phyloP scores from a whole-genome alignment of 768 basidiomycete genomes.

The Krasilnikovozyma curviuscula region DNA sequence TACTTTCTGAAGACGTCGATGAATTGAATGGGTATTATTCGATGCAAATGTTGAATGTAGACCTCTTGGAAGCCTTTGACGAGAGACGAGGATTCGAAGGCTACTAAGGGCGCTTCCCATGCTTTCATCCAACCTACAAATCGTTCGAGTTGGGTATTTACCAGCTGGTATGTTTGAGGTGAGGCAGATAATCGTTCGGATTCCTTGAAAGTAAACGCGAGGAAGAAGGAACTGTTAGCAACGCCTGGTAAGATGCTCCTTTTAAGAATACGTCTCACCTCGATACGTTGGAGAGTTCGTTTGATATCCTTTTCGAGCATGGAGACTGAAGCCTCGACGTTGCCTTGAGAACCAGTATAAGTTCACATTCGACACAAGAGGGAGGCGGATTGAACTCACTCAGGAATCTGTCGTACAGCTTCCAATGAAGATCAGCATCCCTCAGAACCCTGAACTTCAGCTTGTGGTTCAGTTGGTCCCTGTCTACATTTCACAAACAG shows the following conservation, averaged over 20 bases:
- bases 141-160: slow-evolving; percentile 39
- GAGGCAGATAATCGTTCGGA: slow-evolving; percentile 24
- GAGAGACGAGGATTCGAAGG: slow-evolving; percentile 3
- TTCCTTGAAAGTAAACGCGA: too few species aligned
- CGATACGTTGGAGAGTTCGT: neutral
- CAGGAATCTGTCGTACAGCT: too few species aligned
- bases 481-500: too few species aligned
- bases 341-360: neutral
- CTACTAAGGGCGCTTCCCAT: slow-evolving; percentile 33
- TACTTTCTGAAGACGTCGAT: slow-evolving; percentile 11
- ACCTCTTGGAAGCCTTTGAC: slow-evolving; percentile 19
- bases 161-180: slow-evolving; percentile 32
- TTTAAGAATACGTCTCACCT: neutral
- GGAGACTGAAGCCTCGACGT: slow-evolving; percentile 1
- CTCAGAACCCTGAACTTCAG: too few species aligned
- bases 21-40: neutral
- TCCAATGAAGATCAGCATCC: too few species aligned
- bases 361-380: too few species aligned
- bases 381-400: too few species aligned
- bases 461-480: too few species aligned
- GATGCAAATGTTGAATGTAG: slow-evolving; percentile 57
- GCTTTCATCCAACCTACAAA: slow-evolving; percentile 52
- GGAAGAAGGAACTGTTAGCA: neutral
- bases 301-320: slow-evolving; percentile 3
- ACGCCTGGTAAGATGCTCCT: neutral